Conservation (phyloP, 371 early-diverging fungal species). For the Smittium mucronatum region DNA sequence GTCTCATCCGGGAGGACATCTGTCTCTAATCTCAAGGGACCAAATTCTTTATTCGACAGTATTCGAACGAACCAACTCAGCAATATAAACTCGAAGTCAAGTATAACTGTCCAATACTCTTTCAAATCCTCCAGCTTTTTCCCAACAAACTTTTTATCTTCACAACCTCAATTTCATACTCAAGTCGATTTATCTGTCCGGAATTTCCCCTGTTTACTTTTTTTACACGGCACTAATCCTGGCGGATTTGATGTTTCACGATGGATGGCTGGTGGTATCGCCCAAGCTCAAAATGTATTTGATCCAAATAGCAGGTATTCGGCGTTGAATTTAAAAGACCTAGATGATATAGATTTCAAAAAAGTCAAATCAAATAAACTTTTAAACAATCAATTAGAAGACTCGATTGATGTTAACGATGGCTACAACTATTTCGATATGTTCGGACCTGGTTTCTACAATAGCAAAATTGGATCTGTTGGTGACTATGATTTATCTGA, state of each 20-base stretch:
- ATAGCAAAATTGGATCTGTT: neutral
- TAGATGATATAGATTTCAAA: slow-evolving; percentile 22
- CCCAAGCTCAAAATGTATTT: slow-evolving; percentile 25
- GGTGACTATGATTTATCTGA: neutral
- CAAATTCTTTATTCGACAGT: neutral
- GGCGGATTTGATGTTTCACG: slow-evolving; percentile 34
- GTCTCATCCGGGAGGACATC: slow-evolving; percentile 22
- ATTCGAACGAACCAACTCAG: slow-evolving; percentile 13
- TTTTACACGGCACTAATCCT: slow-evolving; percentile 28
- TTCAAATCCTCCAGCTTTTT: slow-evolving; percentile 30
- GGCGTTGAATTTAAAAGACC: slow-evolving; percentile 18
- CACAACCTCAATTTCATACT: slow-evolving; percentile 29
- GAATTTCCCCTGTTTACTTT: slow-evolving; percentile 29
- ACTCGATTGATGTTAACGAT: slow-evolving; percentile 11
- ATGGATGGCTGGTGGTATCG: slow-evolving; percentile 32
- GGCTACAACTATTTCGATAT: slow-evolving; percentile 4
- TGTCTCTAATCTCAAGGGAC: slow-evolving; percentile 1
- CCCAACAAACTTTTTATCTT: slow-evolving; percentile 24
- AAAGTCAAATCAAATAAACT: slow-evolving; percentile 2
- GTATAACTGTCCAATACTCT: slow-evolving; percentile 30
- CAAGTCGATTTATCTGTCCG: slow-evolving; percentile 31
- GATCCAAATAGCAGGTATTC: slow-evolving; percentile 30
- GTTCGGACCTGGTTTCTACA: slow-evolving; percentile 6
- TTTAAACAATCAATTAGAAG: neutral
- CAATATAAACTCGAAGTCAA: slow-evolving; percentile 14